These are phyloP conservation scores for Dorcoceras hygrometricum DNA, from an alignment of 257 asterid species.

Conservation along the genomic window DNA sequence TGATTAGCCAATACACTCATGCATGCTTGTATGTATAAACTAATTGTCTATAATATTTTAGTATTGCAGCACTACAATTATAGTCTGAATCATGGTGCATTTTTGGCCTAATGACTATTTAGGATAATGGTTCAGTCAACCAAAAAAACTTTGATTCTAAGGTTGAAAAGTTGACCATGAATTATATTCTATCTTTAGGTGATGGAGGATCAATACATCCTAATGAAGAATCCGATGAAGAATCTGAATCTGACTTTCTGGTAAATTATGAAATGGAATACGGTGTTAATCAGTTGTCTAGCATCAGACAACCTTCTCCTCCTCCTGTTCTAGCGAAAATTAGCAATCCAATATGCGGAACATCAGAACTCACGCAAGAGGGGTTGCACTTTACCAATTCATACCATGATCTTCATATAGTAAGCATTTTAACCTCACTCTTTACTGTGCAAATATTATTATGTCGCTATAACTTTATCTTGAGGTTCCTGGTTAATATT, in stretches of 20 bases:
- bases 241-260: constrained; percentile 24
- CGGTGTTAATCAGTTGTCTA: constrained; percentile 29
- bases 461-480: background rate
- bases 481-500: background rate
- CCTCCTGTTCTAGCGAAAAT: constrained; percentile 61
- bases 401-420: constrained; percentile 53
- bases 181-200: constrained; percentile 50
- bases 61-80: constrained; percentile 15
- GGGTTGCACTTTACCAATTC: constrained; percentile 31
- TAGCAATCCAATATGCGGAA: constrained; percentile 57
- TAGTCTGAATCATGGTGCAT: constrained; percentile 38
- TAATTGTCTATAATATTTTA: constrained; percentile 14
- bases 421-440: constrained; percentile 31
- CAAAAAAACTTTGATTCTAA: background rate
- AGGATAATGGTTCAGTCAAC: constrained; percentile 25
- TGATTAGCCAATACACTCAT: background rate
- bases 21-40: background rate
- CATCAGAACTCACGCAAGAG: constrained; percentile 36
- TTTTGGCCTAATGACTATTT: constrained; percentile 17
- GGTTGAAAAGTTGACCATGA: constrained; percentile 37
- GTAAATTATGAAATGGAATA: constrained; percentile 28
- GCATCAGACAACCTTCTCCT: constrained; percentile 48
- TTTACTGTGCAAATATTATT: background rate
- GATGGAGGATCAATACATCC: constrained; percentile 47
- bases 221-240: constrained; percentile 29